phyloP scores from a whole-genome alignment of 2,329 filamentous ascomycete species.

The Beauveria varroae region DNA sequence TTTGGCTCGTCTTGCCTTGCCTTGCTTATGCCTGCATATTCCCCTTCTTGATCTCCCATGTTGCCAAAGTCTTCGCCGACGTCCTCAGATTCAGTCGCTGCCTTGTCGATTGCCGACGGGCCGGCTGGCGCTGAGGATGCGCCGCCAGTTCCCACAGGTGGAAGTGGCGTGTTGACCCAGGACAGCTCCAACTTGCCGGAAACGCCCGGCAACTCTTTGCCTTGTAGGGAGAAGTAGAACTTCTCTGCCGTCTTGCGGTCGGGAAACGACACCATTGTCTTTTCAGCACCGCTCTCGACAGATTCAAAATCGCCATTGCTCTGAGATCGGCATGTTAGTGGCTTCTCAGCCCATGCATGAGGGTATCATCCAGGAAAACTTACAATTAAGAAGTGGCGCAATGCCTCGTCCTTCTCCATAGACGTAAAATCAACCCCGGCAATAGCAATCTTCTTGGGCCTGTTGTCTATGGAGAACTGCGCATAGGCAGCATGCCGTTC shows the following conservation, averaged over 20 bases:
- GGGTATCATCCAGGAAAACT: slow-evolving; percentile 21
- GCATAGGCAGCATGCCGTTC: slow-evolving; percentile 50
- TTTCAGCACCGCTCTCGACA: slow-evolving; percentile 39
- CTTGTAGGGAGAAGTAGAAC: slow-evolving; percentile 52
- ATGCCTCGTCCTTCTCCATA: slow-evolving; percentile 56
- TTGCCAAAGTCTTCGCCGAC: slow-evolving; percentile 12
- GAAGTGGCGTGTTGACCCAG: slow-evolving; percentile 43
- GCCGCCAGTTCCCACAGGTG: slow-evolving; percentile 13
- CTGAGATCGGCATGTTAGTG: slow-evolving; percentile 26
- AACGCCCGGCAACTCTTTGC: slow-evolving; percentile 53
- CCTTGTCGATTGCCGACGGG: slow-evolving; percentile 10
- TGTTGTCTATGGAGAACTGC: slow-evolving; percentile 66
- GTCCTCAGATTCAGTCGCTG: slow-evolving; percentile 10
- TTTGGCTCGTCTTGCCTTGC: slow-evolving; percentile 20
- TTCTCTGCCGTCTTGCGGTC: slow-evolving; percentile 65
- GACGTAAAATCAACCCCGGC: slow-evolving; percentile 56
- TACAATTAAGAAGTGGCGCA: slow-evolving; percentile 66
- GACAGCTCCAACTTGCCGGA: slow-evolving; percentile 55
- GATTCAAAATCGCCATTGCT: slow-evolving; percentile 56
- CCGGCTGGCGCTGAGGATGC: neutral
- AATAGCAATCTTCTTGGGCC: slow-evolving; percentile 61
- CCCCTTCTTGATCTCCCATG: slow-evolving; percentile 16
- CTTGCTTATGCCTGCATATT: slow-evolving; percentile 8
- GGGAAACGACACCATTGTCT: slow-evolving; percentile 54
- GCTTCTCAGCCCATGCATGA: neutral